These are phyloP conservation scores for Colletotrichum liriopes DNA, from an alignment of 2,329 filamentous ascomycete genomes.

Conservation along the genomic window DNA sequence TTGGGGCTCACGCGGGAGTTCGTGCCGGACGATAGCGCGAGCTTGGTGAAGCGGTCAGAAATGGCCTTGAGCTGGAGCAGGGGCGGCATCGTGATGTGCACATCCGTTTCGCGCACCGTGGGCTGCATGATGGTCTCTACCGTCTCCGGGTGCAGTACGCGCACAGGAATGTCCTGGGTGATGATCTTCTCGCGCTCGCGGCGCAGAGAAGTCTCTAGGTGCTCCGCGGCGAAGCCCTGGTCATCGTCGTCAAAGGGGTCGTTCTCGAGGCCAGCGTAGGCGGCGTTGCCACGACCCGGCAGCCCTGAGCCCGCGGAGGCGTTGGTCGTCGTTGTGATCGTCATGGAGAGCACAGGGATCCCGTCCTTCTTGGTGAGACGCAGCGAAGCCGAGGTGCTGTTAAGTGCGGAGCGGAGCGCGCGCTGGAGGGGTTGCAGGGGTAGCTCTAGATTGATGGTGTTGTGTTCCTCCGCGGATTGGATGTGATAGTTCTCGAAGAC, in stretches of 20 bases:
- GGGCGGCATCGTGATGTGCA: conserved; percentile 91
- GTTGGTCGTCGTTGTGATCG: conserved; percentile 84
- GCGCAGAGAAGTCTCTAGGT: conserved; percentile 70
- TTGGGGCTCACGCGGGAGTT: conserved; percentile 64
- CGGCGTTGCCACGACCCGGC: conserved; percentile 46
- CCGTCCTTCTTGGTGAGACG: conserved; percentile 94
- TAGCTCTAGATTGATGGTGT: conserved; percentile 97
- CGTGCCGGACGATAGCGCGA: conserved; percentile 71
- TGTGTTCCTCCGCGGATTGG: conserved; percentile 85
- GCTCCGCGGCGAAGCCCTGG: conserved; percentile 62
- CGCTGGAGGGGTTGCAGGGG: conserved; percentile 90
- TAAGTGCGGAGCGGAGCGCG: conserved; percentile 90
- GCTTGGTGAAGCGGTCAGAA: conserved; percentile 93
- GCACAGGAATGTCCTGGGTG: conserved; percentile 96
- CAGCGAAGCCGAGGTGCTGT: conserved; percentile 85
- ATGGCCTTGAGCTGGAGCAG: conserved; percentile 93
- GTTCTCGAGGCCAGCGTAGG: conserved; percentile 49
- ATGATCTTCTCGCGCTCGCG: conserved; percentile 91
- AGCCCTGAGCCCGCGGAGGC: conserved; percentile 54
- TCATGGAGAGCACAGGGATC: conserved; percentile 88
- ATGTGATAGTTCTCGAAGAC: conserved; percentile 91
- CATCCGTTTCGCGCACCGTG: conserved; percentile 89
- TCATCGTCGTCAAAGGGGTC: conserved; percentile 61
- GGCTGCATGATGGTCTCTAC: conserved; percentile 98
- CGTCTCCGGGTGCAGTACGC: conserved; percentile 85